Evolutionary conservation across 805 yeast species (phyloP), one percentile per base, ranked within the genome.

Genomic region (Saccharomycodes ludwigii): DNA sequence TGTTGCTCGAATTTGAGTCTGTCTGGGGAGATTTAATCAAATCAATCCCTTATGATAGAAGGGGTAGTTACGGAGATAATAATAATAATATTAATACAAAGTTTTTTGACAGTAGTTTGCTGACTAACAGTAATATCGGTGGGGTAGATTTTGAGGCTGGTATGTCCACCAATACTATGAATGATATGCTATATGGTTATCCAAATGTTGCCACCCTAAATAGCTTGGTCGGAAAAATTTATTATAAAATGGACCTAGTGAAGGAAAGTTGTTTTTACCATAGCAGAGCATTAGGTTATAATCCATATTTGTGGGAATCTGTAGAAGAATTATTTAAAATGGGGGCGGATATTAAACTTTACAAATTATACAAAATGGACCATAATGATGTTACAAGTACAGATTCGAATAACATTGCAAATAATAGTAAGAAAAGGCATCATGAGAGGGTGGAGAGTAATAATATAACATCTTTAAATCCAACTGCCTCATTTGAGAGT

Each of bases 281-380:
- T 49, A 66, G 82, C 0, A 71, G 68, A 40, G 82, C 88, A 1
- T 62, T 84, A 35, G 71, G 73, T 37, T 56, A 65, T 40, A 81
- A 91, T 48, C 95, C 94, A 12, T 82, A 64, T 47, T 65, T 84
- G 24, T 84, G 91, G 70, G 95, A 84, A 48, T 84, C 95, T 0
- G 75, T 83, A 40, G 83, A 76, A 41, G 76, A 76, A 26, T 58
- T 91, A 29, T 73, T 84, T 44, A 63, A 65, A 29, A 58, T 78
- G 56, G 91, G 94, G 9, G 82, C 78, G 13, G 69, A 69, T 36
- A 65, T 84, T 13, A 71, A 73, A 36, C 33, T 48, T 25, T 41
- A 44, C 21, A 33, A 37, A 18, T 30, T 48, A 27, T 48, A 37
- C 19, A n/a, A n/a, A n/a, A n/a, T n/a, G n/a, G n/a, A 33, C 34